phyloP scores from a whole-genome alignment of 108 stramenopile species.

The Tribonema minus region DNA sequence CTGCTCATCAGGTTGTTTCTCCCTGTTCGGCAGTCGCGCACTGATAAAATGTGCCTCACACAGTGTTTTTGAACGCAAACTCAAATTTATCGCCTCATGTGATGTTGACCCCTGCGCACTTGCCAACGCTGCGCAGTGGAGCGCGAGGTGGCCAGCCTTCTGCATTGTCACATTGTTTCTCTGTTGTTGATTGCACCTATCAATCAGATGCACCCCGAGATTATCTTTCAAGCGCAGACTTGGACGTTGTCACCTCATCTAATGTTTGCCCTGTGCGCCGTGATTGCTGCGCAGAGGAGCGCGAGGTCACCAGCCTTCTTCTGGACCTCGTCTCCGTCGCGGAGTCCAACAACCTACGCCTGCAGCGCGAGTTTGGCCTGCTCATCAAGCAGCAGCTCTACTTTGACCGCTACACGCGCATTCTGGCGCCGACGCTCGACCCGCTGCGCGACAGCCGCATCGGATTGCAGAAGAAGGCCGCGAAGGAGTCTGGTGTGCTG shows the following conservation, averaged over 20 bases:
- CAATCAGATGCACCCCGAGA: neutral
- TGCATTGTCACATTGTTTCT: neutral
- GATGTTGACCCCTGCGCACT: too few relatives aligned
- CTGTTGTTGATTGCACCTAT: neutral
- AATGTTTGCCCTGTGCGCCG: too few relatives aligned
- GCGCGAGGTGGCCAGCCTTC: neutral
- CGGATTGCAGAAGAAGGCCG: too few relatives aligned
- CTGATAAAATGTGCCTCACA: too few relatives aligned
- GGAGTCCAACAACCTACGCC: constrained; percentile 83
- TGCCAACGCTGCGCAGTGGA: too few relatives aligned
- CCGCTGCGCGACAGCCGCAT: too few relatives aligned
- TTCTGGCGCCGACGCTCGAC: constrained; percentile 85
- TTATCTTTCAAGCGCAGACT: neutral
- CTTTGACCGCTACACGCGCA: constrained; percentile 90
- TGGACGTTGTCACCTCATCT: neutral
- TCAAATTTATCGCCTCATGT: too few relatives aligned
- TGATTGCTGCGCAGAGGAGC: too few relatives aligned
- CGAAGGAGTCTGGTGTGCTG: too few relatives aligned
- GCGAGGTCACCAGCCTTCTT: constrained; percentile 76
- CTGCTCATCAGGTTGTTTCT: too few relatives aligned
- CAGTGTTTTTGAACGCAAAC: too few relatives aligned
- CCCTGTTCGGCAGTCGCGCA: too few relatives aligned
- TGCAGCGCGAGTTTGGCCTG: constrained; percentile 76
- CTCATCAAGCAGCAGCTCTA: constrained; percentile 93
- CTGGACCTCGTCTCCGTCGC: constrained; percentile 82